Evolutionary conservation across 108 stramenopile species (phyloP).

Genomic region (Conticribra weissflogii): DNA sequence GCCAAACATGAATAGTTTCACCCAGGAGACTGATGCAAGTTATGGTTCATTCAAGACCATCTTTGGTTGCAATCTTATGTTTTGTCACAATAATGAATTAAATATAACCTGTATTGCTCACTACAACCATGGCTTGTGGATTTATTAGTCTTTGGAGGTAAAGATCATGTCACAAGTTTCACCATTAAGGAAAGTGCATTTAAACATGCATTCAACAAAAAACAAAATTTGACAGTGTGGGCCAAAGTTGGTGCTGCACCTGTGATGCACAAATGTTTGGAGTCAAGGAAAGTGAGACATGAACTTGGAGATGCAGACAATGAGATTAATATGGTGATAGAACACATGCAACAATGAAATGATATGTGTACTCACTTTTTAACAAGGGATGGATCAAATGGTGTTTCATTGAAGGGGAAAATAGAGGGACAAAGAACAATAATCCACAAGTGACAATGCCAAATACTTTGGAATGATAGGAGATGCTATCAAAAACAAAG

Average conservation of each 20-base stretch:
- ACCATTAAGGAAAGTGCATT: conserved; percentile 8
- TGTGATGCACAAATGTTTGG: conserved; percentile 7
- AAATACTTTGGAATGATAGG: too few species aligned
- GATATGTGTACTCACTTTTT: too few species aligned
- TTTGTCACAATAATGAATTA: conserved; percentile 1
- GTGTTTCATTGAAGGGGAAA: too few species aligned
- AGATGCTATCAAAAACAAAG: too few species aligned
- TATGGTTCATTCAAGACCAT: conserved; percentile 13
- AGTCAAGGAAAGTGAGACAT: too few species aligned
- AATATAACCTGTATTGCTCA: not conserved
- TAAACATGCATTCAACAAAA: conserved; percentile 10
- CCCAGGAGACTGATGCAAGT: not conserved
- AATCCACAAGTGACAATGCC: too few species aligned
- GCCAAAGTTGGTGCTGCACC: conserved; percentile 23
- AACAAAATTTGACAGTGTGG: conserved; percentile 4
- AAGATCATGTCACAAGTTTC: conserved; percentile 14
- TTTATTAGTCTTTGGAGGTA: conserved; percentile 20
- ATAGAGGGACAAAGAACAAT: too few species aligned
- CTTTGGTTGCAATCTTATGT: conserved; percentile 12
- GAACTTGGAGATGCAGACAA: too few species aligned
- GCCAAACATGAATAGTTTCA: not conserved
- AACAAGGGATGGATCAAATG: too few species aligned
- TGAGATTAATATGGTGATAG: too few species aligned
- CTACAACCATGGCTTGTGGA: conserved; percentile 15
- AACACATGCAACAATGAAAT: too few species aligned